Conservation (phyloP, 495 filamentous ascomycete species). For the Penicillium crystallinum region DNA sequence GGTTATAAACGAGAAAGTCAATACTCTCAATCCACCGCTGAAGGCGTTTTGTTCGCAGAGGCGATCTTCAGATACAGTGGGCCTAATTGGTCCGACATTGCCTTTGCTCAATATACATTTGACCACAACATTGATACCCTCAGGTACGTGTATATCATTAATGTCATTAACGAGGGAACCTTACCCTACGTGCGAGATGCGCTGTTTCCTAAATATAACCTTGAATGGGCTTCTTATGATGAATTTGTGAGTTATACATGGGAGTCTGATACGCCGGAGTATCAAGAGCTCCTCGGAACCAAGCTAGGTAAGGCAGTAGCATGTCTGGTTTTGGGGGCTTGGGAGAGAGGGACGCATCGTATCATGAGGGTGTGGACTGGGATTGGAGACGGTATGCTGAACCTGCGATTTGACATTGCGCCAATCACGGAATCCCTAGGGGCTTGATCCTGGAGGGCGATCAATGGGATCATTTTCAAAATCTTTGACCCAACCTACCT, state of each 20-base stretch:
- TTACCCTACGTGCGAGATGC: neutral
- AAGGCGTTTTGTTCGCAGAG: neutral
- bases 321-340: neutral
- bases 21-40: neutral
- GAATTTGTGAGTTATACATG: neutral
- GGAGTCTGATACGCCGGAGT: neutral
- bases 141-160: neutral
- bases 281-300: neutral
- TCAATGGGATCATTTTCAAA: neutral
- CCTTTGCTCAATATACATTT: neutral
- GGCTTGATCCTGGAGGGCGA: neutral
- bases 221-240: too few relatives aligned
- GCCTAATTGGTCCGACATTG: neutral
- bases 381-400: neutral
- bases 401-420: conserved; percentile 2
- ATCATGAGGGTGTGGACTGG: neutral
- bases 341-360: neutral
- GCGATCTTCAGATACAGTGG: neutral
- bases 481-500: too few relatives aligned
- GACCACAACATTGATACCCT: neutral
- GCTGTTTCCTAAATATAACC: neutral
- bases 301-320: neutral
- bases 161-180: neutral
- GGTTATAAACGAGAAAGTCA: neutral
- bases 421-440: neutral